These are phyloP conservation scores for Zoysia pacifica DNA, from an alignment of 176 grass and related monocot species.

Conservation along the genomic window DNA sequence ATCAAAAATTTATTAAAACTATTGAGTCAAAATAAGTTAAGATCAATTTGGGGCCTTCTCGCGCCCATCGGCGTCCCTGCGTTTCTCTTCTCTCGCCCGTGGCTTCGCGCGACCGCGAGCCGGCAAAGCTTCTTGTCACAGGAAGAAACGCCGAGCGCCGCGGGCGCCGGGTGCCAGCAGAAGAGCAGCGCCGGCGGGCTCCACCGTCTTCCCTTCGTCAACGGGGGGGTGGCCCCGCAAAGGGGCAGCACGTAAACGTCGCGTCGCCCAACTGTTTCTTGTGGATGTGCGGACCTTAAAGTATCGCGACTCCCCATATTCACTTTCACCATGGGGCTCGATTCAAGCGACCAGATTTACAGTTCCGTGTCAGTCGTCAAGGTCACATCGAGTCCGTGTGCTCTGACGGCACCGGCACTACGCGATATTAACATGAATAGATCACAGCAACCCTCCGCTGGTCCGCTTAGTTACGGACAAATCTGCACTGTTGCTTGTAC, in stretches of 20 bases:
- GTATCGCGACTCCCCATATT: background rate
- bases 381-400: background rate
- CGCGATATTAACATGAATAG: background rate
- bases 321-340: background rate
- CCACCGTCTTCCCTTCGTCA: slow-evolving; percentile 20
- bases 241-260: slow-evolving; percentile 49
- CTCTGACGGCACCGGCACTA: background rate
- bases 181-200: background rate
- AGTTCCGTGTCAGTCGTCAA: background rate
- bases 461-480: background rate
- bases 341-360: background rate
- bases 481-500: no score
- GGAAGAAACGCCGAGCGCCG: no score
- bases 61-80: no score
- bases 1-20: no score
- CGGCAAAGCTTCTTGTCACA: background rate
- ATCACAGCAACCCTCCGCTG: background rate
- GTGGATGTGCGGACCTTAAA: slow-evolving; percentile 37
- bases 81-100: no score
- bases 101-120: no score
- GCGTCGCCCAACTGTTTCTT: slow-evolving; percentile 31
- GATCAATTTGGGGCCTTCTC: no score
- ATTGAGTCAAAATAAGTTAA: no score
- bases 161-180: background rate
- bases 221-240: slow-evolving; percentile 27